Base-by-base conservation (phyloP, 345 rosid species). In the Hibiscus mutabilis region DNA sequence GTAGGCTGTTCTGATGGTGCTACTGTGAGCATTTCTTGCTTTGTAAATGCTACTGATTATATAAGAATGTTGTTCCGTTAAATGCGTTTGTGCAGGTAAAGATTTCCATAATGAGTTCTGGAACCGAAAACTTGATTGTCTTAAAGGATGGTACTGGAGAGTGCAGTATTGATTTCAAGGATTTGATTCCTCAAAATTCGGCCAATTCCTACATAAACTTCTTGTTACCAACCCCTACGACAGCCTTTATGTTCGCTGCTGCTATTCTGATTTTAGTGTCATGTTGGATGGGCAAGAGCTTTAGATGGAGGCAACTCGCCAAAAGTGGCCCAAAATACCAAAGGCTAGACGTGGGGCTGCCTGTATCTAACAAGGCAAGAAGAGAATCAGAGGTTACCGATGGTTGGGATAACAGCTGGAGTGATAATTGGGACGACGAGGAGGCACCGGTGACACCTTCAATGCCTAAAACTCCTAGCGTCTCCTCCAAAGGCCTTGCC, bases 401-500 rank as follows among this genome's bases (percentile, higher is more conserved):
- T 53, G 58, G 24, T 18, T 53, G 58, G 58, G 25, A 53, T 18
- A 18, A 53, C 25, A 18, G 24, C 58, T 53, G 58, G 58, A 25
- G 58, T 7, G 58, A 53, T 53, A 53, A 53, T 8, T 53, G 58
- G 58, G 24, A 18, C 4, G 58, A 53, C 25, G 58, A 53, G 11
- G 58, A 53, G 24, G 58, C 58, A 18, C 24, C 25, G 12, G 25
- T 18, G 58, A 53, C 58, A 18, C 58, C 58, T 18, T 53, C 58
- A 53, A 6, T 53, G 58, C 58, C 96, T 0, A 75, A 88, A 35
- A 92, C 97, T 25, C 92, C 96, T 0, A 84, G 84, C 78, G 72
- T 90, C 24, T 90, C 96, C 0, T 78, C 89, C 6, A 88, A 85
- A 82, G 96, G 93, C 63, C 89, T 89, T 37, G 90, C 94, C 21